phyloP scores from a whole-genome alignment of 139 green algal genomes.

The Diplosphaera chodatii region DNA sequence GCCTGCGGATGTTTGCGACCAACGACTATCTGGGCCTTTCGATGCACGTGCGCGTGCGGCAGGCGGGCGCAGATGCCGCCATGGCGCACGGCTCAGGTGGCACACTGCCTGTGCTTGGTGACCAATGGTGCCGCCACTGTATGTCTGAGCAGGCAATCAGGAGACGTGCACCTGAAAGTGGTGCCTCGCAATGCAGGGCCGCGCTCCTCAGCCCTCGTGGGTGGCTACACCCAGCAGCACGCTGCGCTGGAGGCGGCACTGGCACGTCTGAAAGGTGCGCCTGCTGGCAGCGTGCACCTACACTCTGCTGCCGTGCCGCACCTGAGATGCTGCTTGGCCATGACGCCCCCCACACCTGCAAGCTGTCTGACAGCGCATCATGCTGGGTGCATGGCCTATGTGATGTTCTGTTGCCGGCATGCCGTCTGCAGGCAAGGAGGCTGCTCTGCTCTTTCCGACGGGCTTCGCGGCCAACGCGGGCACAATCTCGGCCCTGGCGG shows the following conservation, averaged over 20 bases:
- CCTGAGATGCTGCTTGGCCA: no score
- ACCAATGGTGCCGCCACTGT: no score
- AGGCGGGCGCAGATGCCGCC: conserved; percentile 47
- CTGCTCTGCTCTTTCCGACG: conserved; percentile 76
- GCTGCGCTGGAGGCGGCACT: conserved; percentile 73
- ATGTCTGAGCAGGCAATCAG: no score
- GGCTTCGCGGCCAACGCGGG: conserved; percentile 88
- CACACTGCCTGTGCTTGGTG: background rate
- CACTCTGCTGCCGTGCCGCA: no score
- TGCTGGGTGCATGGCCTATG: no score
- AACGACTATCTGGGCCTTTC: conserved; percentile 96
- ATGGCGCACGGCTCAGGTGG: conserved; percentile 20
- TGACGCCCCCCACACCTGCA: no score
- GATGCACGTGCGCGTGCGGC: conserved; percentile 65
- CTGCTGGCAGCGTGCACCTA: background rate
- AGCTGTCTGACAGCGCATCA: no score
- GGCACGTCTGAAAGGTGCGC: conserved; percentile 63
- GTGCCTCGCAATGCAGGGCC: conserved; percentile 31
- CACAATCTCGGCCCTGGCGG: conserved; percentile 50
- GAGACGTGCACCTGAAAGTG: no score
- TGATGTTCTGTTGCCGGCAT: no score
- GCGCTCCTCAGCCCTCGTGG: conserved; percentile 70
- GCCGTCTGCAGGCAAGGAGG: conserved; percentile 34
- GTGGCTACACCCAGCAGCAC: conserved; percentile 77
- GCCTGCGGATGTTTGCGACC: conserved; percentile 67